Evolutionary conservation across 108 stramenopile genomes (phyloP).

Genomic region (Cyclotella baltica): DNA sequence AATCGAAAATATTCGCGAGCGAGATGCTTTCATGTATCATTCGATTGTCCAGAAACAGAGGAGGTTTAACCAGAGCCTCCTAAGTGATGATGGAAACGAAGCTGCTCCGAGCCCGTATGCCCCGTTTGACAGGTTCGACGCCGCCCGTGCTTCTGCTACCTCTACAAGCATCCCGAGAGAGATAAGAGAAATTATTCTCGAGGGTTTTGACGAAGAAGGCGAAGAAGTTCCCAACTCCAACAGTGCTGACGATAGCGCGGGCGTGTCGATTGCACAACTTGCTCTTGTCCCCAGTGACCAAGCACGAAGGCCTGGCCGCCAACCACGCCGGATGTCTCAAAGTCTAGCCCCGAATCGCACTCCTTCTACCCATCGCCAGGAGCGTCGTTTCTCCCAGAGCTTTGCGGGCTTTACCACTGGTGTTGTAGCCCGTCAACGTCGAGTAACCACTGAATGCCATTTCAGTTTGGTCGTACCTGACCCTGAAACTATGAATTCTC

Average conservation of each 20-base stretch:
- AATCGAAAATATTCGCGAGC: neutral
- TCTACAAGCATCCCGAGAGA: too few species aligned
- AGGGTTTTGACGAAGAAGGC: too few species aligned
- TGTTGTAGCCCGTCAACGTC: neutral
- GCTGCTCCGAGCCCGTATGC: neutral
- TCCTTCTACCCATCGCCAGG: neutral
- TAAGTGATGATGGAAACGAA: neutral
- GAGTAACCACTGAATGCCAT: neutral
- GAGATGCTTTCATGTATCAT: neutral
- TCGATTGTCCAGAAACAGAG: neutral
- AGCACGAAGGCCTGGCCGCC: neutral
- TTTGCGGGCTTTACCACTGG: neutral
- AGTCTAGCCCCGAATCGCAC: neutral
- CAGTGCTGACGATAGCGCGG: neutral
- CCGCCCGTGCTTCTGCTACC: too few species aligned
- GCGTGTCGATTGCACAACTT: neutral
- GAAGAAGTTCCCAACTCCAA: too few species aligned
- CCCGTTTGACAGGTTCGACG: neutral
- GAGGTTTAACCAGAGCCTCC: neutral
- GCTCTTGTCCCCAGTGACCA: neutral
- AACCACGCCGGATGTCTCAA: neutral
- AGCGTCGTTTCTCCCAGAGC: neutral
- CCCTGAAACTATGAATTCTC: too few species aligned
- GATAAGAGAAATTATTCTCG: too few species aligned
- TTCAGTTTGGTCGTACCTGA: neutral